Evolutionary conservation across 2,329 filamentous ascomycete species (phyloP).

Genomic region (Ceratocystis lukuohia): DNA sequence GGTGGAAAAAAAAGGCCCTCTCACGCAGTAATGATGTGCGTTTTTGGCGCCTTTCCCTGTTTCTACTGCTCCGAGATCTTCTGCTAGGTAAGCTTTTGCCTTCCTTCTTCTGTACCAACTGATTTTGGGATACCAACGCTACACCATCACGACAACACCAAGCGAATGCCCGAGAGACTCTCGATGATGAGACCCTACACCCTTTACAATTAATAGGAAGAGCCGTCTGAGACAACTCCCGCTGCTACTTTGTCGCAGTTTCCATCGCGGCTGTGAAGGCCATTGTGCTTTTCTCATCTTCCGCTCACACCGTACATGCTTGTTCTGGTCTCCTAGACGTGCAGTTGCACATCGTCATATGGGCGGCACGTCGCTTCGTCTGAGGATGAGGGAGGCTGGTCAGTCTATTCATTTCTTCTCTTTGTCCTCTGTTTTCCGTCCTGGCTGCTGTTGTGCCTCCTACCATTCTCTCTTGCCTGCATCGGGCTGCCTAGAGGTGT

Average conservation of each 20-base stretch:
- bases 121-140: background rate
- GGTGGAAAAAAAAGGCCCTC: background rate
- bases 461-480: background rate
- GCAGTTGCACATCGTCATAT: slow-evolving; percentile 27
- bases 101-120: background rate
- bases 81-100: slow-evolving; percentile 1
- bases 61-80: background rate
- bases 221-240: slow-evolving; percentile 30
- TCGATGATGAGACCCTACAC: slow-evolving; percentile 30
- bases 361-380: slow-evolving; percentile 18
- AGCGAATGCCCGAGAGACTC: background rate
- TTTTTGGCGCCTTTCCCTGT: background rate
- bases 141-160: background rate
- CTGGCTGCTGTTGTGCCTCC: background rate
- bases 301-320: slow-evolving; percentile 16
- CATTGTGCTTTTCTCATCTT: slow-evolving; percentile 17
- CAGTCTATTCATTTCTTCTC: background rate
- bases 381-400: slow-evolving; percentile 3
- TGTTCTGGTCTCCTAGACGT: slow-evolving; percentile 20
- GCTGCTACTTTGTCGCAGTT: slow-evolving; percentile 20
- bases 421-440: background rate
- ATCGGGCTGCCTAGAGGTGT: background rate
- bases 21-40: background rate
- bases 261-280: slow-evolving; percentile 21
- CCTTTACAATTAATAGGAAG: slow-evolving; percentile 28